Base-by-base conservation (phyloP, 371 early-diverging fungal genomes). In the Pancytospora philotis region DNA sequence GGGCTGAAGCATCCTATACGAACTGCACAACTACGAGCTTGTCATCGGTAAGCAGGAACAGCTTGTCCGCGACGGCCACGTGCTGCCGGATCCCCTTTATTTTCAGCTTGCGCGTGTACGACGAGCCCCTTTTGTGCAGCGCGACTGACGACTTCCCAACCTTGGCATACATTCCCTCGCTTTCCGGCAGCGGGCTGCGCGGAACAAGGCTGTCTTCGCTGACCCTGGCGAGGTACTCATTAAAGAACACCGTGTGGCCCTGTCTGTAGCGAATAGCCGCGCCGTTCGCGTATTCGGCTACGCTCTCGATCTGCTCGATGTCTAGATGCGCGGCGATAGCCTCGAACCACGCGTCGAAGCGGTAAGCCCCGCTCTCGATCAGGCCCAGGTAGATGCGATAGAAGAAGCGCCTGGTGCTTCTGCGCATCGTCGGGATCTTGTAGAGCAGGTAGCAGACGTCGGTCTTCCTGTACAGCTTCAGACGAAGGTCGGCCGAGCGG, bases 271-370 rank as follows among this genome's bases (percentile, higher is more conserved):
- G 8, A 31, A 62, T 31, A 19, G 4, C 13, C 8, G 28, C 13
- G 19, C 62, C 62, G 8, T 62, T 48, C 4, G 8, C 28, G 22
- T 62, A 62, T 62, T 62, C 62, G 13, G 16, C 13, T 52, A 62
- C 39, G 16, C 52, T 62, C 10, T 45, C 13, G 3, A 62, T 62
- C 8, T 62, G 25, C 4, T 62, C 57, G 16, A 16, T 8, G 28
- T 27, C 13, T 8, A 62, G 6, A 51, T 62, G 32, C 3, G 16
- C 30, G 3, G 52, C 2, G 4, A 62, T 62, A 49, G 25, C 62
- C 38, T 62, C 62, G 13, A 62, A 13, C 16, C 39, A 62, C 4
- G 61, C 3, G n/a, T 62, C 62, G 52, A 4, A 59, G 30, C 62
- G 45, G 45, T 41, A 41, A 41, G 22, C 45, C 45, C 45, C 45